phyloP scores from a whole-genome alignment of 2,329 filamentous ascomycete genomes.

The Colletotrichum sp. region DNA sequence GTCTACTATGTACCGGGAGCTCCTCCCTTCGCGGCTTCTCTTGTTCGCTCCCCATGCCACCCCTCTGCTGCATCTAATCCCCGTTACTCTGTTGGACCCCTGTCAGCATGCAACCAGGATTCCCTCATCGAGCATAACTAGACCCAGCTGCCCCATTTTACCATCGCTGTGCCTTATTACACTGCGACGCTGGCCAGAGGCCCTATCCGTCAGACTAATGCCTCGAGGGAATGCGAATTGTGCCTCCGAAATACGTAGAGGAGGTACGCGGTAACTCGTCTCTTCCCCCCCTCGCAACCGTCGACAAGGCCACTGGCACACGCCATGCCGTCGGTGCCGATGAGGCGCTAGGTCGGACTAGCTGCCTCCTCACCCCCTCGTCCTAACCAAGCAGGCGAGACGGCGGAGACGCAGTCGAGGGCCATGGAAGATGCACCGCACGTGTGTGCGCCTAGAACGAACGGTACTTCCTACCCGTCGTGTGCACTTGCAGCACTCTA shows the following conservation, averaged over 20 bases:
- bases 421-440: conserved; percentile 15
- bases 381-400: conserved; percentile 10
- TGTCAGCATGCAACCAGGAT: conserved; percentile 18
- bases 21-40: conserved; percentile 13
- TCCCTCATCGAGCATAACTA: conserved; percentile 19
- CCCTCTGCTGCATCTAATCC: conserved; percentile 10
- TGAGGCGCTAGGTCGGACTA: conserved; percentile 13
- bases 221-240: conserved; percentile 12
- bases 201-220: conserved; percentile 19
- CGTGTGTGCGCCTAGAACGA: conserved; percentile 25
- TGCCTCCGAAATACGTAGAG: conserved; percentile 8
- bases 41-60: conserved; percentile 1
- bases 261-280: background rate
- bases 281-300: conserved; percentile 4
- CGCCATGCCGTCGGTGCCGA: conserved; percentile 22
- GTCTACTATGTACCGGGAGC: background rate
- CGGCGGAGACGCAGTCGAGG: conserved; percentile 16
- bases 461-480: conserved; percentile 24
- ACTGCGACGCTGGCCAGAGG: conserved; percentile 13
- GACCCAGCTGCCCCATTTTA: conserved; percentile 13
- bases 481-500: conserved; percentile 23
- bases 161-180: conserved; percentile 21
- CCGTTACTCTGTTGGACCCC: conserved; percentile 3
- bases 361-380: background rate
- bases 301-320: conserved; percentile 10